Evolutionary conservation across 1,139 yeast genomes (phyloP).

Genomic region (Candida sp.): DNA sequence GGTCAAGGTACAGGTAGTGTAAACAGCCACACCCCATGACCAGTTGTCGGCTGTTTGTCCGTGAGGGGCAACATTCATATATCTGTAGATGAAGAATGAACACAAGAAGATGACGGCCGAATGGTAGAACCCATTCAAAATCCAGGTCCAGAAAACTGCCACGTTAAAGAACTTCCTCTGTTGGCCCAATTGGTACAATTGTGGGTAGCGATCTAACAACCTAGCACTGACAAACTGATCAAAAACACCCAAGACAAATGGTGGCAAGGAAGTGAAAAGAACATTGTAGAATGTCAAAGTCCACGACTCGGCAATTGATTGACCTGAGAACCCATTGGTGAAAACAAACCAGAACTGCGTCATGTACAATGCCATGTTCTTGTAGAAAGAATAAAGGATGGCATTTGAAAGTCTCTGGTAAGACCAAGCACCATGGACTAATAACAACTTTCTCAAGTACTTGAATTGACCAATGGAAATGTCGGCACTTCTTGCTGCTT

Average conservation of each 20-base stretch:
- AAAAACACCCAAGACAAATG: slow-evolving; percentile 94
- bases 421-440: slow-evolving; percentile 99
- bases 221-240: slow-evolving; percentile 97
- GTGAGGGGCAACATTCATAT: slow-evolving; percentile 65
- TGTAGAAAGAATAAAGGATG: slow-evolving; percentile 92
- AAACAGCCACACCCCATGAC: slow-evolving; percentile 94
- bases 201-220: slow-evolving; percentile 89
- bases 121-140: slow-evolving; percentile 92
- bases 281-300: slow-evolving; percentile 96
- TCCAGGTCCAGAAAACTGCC: slow-evolving; percentile 97
- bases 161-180: slow-evolving; percentile 88
- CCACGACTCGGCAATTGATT: slow-evolving; percentile 97
- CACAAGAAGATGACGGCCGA: slow-evolving; percentile 85
- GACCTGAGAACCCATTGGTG: slow-evolving; percentile 92
- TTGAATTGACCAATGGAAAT: slow-evolving; percentile 96
- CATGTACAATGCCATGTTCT: slow-evolving; percentile 94
- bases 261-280: slow-evolving; percentile 94
- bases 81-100: slow-evolving; percentile 67
- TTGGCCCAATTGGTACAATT: slow-evolving; percentile 90
- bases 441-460: slow-evolving; percentile 75
- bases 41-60: slow-evolving; percentile 88
- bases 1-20: slow-evolving; percentile 86
- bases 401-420: slow-evolving; percentile 94
- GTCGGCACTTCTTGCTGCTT: slow-evolving; percentile 98
- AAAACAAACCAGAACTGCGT: slow-evolving; percentile 99